Evolutionary conservation across 305 asterid species (phyloP), one percentile per base, ranked within the genome.

Genomic region (Solanum aculeatissimum): DNA sequence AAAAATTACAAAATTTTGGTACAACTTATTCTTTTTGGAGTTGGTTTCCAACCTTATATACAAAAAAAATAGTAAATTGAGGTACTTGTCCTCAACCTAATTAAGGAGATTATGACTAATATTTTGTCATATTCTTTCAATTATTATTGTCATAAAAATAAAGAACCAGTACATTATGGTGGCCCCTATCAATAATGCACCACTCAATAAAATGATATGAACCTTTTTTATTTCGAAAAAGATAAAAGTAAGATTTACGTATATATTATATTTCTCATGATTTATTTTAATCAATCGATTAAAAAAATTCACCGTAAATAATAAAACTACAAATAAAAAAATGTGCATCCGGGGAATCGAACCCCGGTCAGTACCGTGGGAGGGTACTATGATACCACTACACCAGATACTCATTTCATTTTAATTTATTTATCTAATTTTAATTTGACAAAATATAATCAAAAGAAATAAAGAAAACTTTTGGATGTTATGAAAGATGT

Each of bases 281-380:
- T n/a, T n/a, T n/a, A n/a, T n/a, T n/a, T n/a, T n/a, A n/a, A n/a
- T n/a, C n/a, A n/a, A n/a, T n/a, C n/a, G n/a, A n/a, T n/a, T n/a
- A n/a, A n/a, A n/a, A n/a, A n/a, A n/a, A n/a, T n/a, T n/a, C n/a
- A n/a, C n/a, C n/a, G n/a, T n/a, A n/a, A n/a, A n/a, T n/a, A n/a
- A n/a, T n/a, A n/a, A n/a, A n/a, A n/a, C n/a, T n/a, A n/a, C n/a
- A n/a, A n/a, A n/a, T n/a, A n/a, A n/a, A n/a, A n/a, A n/a, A n/a
- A n/a, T 86, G 89, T 85, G 84, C 87, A 87, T 84, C 89, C 85
- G 27, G 85, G 89, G 85, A 84, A 87, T 87, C 85, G 84, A 87
- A 87, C 87, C 89, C 87, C 58, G 85, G 81, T 87, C 87, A 87
- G 84, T 84, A 87, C 87, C 89, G 84, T 87, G 89, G 87, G 87